These are phyloP conservation scores for Penicillium lagena DNA, from an alignment of 495 filamentous ascomycete genomes.

Conservation along the genomic window DNA sequence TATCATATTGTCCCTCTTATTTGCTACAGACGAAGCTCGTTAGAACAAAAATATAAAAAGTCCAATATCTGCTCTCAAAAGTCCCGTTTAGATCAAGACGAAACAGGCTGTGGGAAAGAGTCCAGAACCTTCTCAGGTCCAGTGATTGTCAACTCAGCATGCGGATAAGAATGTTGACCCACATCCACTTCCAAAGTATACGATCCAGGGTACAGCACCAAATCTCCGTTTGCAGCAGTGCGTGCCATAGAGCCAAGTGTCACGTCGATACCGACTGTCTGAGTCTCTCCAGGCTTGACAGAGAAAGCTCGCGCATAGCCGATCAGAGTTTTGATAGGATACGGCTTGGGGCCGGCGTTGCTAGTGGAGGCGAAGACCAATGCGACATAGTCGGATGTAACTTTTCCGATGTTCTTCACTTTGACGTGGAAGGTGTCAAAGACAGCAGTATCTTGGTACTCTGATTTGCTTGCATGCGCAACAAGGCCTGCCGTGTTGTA, in stretches of 20 bases:
- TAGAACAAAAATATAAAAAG: no score
- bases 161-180: background rate
- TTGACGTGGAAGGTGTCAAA: conserved; percentile 30
- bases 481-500: conserved; percentile 43
- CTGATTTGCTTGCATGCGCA: conserved; percentile 10
- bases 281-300: conserved; percentile 28
- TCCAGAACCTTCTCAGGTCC: background rate
- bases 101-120: background rate
- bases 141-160: background rate
- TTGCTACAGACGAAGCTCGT: no score
- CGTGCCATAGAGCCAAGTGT: conserved; percentile 50
- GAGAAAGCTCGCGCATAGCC: conserved; percentile 42
- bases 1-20: no score
- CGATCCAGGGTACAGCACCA: conserved; percentile 50
- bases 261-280: conserved; percentile 29
- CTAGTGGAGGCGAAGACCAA: conserved; percentile 42
- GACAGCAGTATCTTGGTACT: conserved; percentile 20
- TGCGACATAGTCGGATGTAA: conserved; percentile 46
- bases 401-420: conserved; percentile 42
- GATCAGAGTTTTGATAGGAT: conserved; percentile 50
- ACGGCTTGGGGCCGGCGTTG: conserved; percentile 44
- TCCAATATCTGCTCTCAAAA: no score
- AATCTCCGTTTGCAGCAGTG: conserved; percentile 45
- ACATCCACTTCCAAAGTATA: conserved; percentile 47
- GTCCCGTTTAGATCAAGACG: no score